Evolutionary conservation across 2,329 filamentous ascomycete species (phyloP).

Genomic region (Domatiomyces globalis): DNA sequence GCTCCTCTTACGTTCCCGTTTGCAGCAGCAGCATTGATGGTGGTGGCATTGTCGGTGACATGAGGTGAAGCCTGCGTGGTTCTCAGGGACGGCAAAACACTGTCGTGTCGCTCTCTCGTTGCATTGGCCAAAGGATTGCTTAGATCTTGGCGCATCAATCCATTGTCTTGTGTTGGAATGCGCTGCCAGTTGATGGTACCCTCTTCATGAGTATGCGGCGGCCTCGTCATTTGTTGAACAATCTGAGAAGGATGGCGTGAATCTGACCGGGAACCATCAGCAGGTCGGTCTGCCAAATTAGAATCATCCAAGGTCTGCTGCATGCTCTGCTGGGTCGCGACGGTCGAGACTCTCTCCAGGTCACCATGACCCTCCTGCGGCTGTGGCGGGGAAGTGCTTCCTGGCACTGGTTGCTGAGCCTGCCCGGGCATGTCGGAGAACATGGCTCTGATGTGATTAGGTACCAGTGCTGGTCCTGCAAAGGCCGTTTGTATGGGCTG

Average conservation of each 20-base stretch:
- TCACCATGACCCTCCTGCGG: background rate
- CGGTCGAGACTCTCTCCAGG: background rate
- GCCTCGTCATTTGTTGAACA: background rate
- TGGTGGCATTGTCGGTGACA: constrained; percentile 1
- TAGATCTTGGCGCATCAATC: background rate
- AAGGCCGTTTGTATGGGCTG: background rate
- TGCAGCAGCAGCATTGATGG: background rate
- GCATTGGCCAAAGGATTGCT: background rate
- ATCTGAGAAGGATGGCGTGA: background rate
- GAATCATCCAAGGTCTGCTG: background rate
- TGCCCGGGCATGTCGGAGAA: background rate
- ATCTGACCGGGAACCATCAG: background rate
- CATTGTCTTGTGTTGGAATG: background rate
- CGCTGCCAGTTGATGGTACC: background rate
- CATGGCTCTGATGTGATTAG: background rate
- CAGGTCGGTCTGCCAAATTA: background rate
- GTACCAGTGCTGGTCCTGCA: background rate
- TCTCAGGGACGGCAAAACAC: background rate
- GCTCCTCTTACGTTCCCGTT: background rate
- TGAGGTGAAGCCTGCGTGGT: background rate
- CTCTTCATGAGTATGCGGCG: background rate
- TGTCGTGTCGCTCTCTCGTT: background rate
- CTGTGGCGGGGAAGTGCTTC: background rate
- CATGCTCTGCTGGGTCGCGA: background rate
- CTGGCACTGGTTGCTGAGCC: background rate